Percentiles rank a stretch among this genome's conserved stretches.
Evolutionary conservation across 257 asterid species (phyloP).

Genomic region (Orobanche coerulescens): DNA sequence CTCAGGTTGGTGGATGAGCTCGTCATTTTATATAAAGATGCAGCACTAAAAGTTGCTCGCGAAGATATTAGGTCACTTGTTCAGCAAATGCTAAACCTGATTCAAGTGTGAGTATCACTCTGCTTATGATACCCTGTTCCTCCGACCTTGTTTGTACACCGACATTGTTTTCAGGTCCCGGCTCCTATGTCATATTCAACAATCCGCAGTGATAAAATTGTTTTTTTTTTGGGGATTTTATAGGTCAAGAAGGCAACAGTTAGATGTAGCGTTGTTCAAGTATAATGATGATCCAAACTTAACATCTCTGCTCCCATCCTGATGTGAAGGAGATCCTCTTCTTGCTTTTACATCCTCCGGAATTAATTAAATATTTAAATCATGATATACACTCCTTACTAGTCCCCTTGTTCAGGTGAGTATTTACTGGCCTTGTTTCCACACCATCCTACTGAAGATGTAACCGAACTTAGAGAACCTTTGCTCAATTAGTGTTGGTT

Average conservation of each 20-base stretch:
- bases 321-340: slow-evolving; percentile 24
- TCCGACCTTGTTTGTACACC: neutral
- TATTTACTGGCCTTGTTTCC: too few relatives aligned
- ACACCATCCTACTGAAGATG: too few relatives aligned
- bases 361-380: too few relatives aligned
- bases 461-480: too few relatives aligned
- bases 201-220: neutral
- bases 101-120: slow-evolving; percentile 48
- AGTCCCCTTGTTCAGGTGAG: too few relatives aligned
- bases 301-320: slow-evolving; percentile 31
- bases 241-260: slow-evolving; percentile 58
- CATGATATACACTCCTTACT: too few relatives aligned
- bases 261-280: slow-evolving; percentile 59
- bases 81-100: slow-evolving; percentile 46
- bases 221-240: slow-evolving; percentile 4
- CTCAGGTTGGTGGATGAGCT: slow-evolving; percentile 83
- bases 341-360: neutral
- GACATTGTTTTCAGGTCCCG: neutral
- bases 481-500: too few relatives aligned
- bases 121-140: neutral
- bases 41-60: slow-evolving; percentile 63
- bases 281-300: slow-evolving; percentile 74
- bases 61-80: slow-evolving; percentile 60
- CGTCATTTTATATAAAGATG: slow-evolving; percentile 68
- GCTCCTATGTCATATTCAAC: neutral